Base-by-base conservation (phyloP, 2,329 filamentous ascomycete species). In the Aspergillus clavatus region DNA sequence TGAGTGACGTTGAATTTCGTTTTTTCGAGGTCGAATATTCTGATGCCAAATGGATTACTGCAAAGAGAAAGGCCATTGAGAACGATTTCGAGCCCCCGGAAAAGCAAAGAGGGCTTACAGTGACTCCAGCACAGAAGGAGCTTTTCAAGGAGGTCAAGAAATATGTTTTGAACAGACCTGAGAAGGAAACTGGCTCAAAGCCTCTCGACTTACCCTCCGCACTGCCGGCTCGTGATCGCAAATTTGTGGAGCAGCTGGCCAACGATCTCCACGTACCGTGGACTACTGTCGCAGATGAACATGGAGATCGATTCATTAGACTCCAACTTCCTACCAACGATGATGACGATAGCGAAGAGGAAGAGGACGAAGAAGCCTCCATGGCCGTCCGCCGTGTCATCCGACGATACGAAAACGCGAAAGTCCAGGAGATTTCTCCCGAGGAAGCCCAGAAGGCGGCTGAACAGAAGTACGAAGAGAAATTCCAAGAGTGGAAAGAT, bases 401-500 rank as follows among this genome's bases (percentile, higher is more conserved):
- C 56, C 90, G 86, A 64, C 84, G 84, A 48, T 98, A 96, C 62
- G 90, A 97, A 60, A 91, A 88, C 54, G 93, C 93, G 18, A 82
- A 87, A 59, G 81, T 95, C 19, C 76, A 93, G 29, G 90, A 97
- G 58, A 70, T 88, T 38, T 85, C 86, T 2, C 73, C 84, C 1
- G 87, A 89, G 54, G 86, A 95, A 59, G 86, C 86, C 12, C 84
- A 93, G 64, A 78, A 81, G 40, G 80, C 84, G 14, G 86, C 91
- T 67, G 81, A 95, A 57, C 79, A 84, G 63, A 84, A 93, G 57
- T 98, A 98, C 66, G 83, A 96, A 58, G 75, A 87, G 55, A 95
- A 94, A 62, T 97, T 97, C 63, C 75, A 83, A 50, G 80, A 83
- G 45, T 98, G 93, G 93, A 98, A 96, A 73, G 84, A 94, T 66